Percentiles rank a stretch among this genome's conserved stretches.
Conservation (phyloP, 202 grass and related monocot species). For the Dendrocalamus latiflorus region DNA sequence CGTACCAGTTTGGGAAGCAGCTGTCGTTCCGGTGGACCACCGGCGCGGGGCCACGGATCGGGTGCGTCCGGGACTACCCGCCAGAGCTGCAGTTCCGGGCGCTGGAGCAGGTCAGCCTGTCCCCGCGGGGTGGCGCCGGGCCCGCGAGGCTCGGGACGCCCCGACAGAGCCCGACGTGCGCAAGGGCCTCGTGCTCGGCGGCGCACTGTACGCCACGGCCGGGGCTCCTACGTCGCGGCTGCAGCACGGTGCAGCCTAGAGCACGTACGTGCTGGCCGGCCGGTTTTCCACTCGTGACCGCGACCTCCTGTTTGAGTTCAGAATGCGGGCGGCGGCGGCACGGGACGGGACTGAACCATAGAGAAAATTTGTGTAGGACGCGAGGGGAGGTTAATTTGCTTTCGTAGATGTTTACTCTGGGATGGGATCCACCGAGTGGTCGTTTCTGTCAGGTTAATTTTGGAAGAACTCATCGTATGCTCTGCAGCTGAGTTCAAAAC, state of each 20-base stretch:
- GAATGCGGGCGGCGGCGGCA: not conserved
- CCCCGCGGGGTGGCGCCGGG: conserved; percentile 36
- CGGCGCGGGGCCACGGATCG: conserved; percentile 81
- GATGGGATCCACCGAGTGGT: not conserved
- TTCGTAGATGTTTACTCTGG: not conserved
- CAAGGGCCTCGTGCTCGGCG: not conserved
- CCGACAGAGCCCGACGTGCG: conserved; percentile 18
- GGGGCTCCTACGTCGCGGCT: conserved; percentile 1
- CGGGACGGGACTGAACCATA: not conserved
- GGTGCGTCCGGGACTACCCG: conserved; percentile 81
- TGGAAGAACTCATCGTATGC: not conserved
- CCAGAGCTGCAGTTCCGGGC: conserved; percentile 72
- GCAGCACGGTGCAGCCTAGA: conserved; percentile 33
- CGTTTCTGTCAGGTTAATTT: not conserved
- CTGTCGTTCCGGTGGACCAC: conserved; percentile 80
- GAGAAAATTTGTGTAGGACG: not conserved
- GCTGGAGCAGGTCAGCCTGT: conserved; percentile 70
- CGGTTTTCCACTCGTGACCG: not conserved
- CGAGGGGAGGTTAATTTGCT: not conserved
- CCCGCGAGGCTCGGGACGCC: conserved; percentile 18
- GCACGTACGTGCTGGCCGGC: not conserved
- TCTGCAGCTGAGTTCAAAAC: not conserved
- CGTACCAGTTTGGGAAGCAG: conserved; percentile 86
- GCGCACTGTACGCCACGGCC: not conserved
- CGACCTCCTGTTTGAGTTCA: not conserved